Conservation (phyloP, 1,139 yeast species). For the Protomyces arabidopsidicola region DNA sequence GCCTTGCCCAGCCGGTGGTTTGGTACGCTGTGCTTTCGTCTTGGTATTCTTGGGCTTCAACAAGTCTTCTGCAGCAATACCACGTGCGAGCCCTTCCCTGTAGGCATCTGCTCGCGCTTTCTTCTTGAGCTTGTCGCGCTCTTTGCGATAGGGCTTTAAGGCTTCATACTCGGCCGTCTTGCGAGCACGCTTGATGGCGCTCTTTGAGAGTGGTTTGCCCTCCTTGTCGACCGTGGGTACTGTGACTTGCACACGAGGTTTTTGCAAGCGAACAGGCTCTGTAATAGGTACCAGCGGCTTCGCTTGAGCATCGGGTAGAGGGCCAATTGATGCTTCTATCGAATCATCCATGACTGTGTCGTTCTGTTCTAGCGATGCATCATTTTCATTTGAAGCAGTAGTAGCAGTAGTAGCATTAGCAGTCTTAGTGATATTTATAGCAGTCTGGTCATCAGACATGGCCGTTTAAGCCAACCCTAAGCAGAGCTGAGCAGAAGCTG, state of each 20-base stretch:
- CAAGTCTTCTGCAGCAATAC: background rate
- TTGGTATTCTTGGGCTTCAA: constrained; percentile 2
- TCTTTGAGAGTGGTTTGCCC: constrained; percentile 5
- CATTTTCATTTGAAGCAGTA: background rate
- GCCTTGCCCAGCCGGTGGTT: constrained; percentile 3
- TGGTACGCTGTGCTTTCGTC: background rate
- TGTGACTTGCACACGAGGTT: background rate
- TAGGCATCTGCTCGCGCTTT: constrained; percentile 38
- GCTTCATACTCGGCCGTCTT: constrained; percentile 14
- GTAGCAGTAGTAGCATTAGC: background rate
- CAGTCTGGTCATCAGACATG: background rate
- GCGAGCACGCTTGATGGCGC: constrained; percentile 11
- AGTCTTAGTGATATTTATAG: background rate
- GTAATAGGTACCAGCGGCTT: background rate
- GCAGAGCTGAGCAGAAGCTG: background rate
- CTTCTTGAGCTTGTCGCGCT: constrained; percentile 40
- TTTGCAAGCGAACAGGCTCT: background rate
- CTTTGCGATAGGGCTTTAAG: constrained; percentile 28
- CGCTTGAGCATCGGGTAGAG: background rate
- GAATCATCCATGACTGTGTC: no score
- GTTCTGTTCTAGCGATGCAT: no score
- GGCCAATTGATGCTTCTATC: background rate
- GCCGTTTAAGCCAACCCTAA: background rate
- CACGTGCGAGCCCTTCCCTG: constrained; percentile 3
- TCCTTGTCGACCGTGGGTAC: background rate